Evolutionary conservation across 768 basidiomycete genomes (phyloP), one percentile per base, ranked within the genome.

Genomic region (Termitomyces sp.): DNA sequence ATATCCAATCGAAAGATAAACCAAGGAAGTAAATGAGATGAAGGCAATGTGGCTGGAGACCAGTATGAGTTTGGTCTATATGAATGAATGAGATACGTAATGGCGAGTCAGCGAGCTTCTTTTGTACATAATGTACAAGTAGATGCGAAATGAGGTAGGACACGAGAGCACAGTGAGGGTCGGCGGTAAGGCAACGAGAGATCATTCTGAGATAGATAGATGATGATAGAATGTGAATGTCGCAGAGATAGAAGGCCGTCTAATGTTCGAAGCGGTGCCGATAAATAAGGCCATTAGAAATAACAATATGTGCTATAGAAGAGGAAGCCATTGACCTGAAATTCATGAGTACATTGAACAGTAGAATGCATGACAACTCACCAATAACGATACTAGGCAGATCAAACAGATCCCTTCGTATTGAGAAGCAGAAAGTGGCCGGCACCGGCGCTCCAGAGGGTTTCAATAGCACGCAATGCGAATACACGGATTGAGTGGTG

Each of bases 401-500:
- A 75, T 94, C 92, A 64, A 94, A 94, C 26, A 96, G 77, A 68
- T 98, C 96, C 62, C 96, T 77, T 65, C 94, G 83, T 69, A 99
- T 94, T 55, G 93, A 94, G 70, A 97, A 97, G 70, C 95, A 97
- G 73, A 96, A 96, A 22, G 96, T 91, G 50, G 94, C 88, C 45
- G 92, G 90, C 28, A 98, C 84, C 2, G 92, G 91, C 3, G 86
- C 82, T 16, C 92, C 91, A 28, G 81, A 82, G 6, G 91, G 90
- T 69, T 94, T 94, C 61, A 95, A 81, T 45, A 97, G 71, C 31
- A 94, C 90, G 60, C 93, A 94, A 65, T 94, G 90, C 58, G 92
- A 90, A 71, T 94, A 95, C 54, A 98, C 92, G 1, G 92, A 92
- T 73, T 94, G 94, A 37, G 94, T 92, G 52, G 94, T 93, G 73